Base-by-base conservation (phyloP, 2,329 filamentous ascomycete genomes). In the Zopfia rhizophila region DNA sequence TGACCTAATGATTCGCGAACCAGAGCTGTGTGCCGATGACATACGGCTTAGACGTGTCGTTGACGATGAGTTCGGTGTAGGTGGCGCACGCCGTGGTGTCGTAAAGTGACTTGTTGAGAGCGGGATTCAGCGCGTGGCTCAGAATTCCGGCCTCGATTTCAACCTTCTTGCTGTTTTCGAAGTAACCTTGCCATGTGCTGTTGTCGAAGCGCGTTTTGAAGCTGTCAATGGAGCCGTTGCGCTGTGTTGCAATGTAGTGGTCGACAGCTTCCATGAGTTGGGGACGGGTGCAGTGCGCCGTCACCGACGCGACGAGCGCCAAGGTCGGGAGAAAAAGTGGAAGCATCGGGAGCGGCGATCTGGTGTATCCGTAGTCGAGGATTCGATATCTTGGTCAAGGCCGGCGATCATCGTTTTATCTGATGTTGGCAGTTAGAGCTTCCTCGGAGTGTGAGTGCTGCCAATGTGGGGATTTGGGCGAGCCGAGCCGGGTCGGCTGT, bases 11-110 rank as follows among this genome's bases (percentile, higher is more conserved):
- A 29, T 65, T 60, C 13, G 57, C 45, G 32, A 60, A 58, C 24
- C 51, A 50, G 3, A 65, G 46, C 22, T 63, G 60, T 2, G 62
- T 64, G 25, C 60, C 61, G 32, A 65, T 63, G 17, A 62, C 57
- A 39, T 63, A 51, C 11, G 60, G 61, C 16, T 52, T 40, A 1
- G 46, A 49, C 2, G 50, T 48, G 40, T 46, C 55, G 40, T 57
- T 57, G 4, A 61, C 53, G 22, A 63, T 52, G 13, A 61, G 44
- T 45, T 65, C 61, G 18, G 60, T 63, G 45, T 53, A 63, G 12
- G 60, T 63, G 4, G 57, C 55, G 45, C 61, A 65, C 4, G 40
- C 23, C 11, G 48, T 51, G 4, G 52, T 55, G 40, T 65, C 61
- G 52, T 57, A 56, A 24, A 61, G 37, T 17, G 45, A 48, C 21